Evolutionary conservation across 163 green algal species (phyloP).

Genomic region (Scenedesmus sp.): DNA sequence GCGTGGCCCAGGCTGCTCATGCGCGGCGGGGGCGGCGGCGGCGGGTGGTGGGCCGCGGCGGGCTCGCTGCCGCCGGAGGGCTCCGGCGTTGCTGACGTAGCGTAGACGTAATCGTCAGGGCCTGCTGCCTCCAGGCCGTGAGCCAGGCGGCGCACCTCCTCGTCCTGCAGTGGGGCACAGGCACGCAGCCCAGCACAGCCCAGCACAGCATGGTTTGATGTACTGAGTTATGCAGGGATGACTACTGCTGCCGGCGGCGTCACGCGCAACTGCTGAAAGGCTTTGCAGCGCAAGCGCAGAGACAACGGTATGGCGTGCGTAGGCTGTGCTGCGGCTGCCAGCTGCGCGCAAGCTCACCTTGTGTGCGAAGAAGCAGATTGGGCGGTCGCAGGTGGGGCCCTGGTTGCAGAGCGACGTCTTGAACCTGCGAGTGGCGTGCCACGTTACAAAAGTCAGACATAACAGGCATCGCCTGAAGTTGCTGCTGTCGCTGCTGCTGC

Average conservation of each 20-base stretch:
- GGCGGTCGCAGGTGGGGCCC: slow-evolving; percentile 73
- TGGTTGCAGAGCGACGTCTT: slow-evolving; percentile 87
- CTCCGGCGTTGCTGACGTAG: slow-evolving; percentile 31
- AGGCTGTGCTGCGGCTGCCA: not conserved
- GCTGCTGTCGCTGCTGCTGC: not conserved
- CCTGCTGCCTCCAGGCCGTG: slow-evolving; percentile 35
- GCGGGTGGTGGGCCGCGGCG: not conserved
- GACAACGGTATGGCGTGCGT: not conserved
- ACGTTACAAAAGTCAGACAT: not conserved
- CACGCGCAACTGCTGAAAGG: not conserved
- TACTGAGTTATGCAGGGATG: not conserved
- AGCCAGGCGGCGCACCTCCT: slow-evolving; percentile 41
- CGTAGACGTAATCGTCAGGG: slow-evolving; percentile 49
- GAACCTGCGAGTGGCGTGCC: slow-evolving; percentile 56
- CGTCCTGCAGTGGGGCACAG: slow-evolving; percentile 14
- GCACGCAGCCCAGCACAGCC: not conserved
- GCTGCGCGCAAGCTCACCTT: slow-evolving; percentile 22
- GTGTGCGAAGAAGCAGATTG: slow-evolving; percentile 90
- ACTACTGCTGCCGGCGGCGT: not conserved
- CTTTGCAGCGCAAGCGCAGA: not conserved
- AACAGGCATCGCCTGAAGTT: not conserved
- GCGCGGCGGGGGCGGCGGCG: slow-evolving; percentile 27
- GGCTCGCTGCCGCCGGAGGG: not conserved
- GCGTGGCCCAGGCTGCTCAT: no score
- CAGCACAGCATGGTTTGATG: not conserved